These are phyloP conservation scores for Verticillium nonalfalfae DNA, from an alignment of 2,329 filamentous ascomycete genomes.

Conservation along the genomic window DNA sequence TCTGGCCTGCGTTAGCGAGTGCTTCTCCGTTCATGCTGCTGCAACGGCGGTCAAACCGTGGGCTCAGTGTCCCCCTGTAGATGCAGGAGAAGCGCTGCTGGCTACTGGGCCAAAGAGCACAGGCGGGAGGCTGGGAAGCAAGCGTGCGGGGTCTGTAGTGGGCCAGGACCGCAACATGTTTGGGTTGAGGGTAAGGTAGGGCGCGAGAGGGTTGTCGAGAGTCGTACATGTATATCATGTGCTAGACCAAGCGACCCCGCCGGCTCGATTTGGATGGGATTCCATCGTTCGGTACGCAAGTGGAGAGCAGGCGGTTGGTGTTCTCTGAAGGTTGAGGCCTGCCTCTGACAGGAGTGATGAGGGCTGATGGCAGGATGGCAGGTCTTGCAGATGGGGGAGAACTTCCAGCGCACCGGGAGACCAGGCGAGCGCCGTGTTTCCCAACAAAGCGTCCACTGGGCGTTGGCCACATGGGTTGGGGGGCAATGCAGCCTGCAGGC, in stretches of 20 bases:
- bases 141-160: not conserved
- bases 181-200: not conserved
- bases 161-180: not conserved
- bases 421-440: not conserved
- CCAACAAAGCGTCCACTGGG: not conserved
- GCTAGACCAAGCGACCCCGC: not conserved
- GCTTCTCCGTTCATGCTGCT: not conserved
- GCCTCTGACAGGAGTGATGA: not conserved
- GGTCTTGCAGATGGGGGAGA: not conserved
- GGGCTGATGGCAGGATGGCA: not conserved
- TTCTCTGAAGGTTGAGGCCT: not conserved
- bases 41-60: not conserved
- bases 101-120: not conserved
- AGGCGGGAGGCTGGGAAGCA: not conserved
- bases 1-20: not conserved
- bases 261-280: not conserved
- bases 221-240: not conserved
- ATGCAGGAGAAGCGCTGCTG: not conserved
- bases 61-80: not conserved
- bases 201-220: not conserved
- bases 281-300: not conserved
- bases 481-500: not conserved
- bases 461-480: not conserved
- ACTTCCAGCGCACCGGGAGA: not conserved
- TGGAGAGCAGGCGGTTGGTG: not conserved